phyloP scores from a whole-genome alignment of 305 asterid genomes.

The Fraxinus xanthoxyloides region DNA sequence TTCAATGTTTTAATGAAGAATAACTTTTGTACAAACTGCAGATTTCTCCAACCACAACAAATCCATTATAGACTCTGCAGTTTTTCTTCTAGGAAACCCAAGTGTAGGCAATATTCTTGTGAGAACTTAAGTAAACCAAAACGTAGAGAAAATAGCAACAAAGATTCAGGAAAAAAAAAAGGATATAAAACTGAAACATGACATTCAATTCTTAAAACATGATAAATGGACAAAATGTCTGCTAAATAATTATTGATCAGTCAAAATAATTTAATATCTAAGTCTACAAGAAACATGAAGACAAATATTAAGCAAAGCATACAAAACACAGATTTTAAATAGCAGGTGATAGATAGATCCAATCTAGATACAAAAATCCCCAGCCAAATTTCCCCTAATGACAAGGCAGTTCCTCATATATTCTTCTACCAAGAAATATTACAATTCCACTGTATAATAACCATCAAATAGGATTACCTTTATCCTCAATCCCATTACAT shows the following conservation, averaged over 20 bases:
- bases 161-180: not conserved
- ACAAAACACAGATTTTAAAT: slow-evolving; percentile 1
- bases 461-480: not conserved
- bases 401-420: slow-evolving; percentile 8
- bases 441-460: not conserved
- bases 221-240: not conserved
- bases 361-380: slow-evolving; percentile 14
- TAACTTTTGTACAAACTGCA: not conserved
- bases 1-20: not conserved
- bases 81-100: not conserved
- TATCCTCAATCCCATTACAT: not conserved
- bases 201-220: not conserved
- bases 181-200: not conserved
- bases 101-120: not conserved
- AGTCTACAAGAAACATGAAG: not conserved
- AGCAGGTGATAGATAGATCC: slow-evolving; percentile 11
- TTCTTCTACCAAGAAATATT: not conserved
- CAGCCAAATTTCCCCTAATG: slow-evolving; percentile 2
- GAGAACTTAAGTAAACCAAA: not conserved
- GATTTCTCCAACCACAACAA: not conserved
- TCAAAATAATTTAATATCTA: not conserved
- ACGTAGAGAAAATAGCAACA: not conserved
- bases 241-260: not conserved
- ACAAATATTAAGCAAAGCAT: not conserved
- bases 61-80: not conserved